Conservation (phyloP, 2,329 filamentous ascomycete species). For the Monosporascus sp. region DNA sequence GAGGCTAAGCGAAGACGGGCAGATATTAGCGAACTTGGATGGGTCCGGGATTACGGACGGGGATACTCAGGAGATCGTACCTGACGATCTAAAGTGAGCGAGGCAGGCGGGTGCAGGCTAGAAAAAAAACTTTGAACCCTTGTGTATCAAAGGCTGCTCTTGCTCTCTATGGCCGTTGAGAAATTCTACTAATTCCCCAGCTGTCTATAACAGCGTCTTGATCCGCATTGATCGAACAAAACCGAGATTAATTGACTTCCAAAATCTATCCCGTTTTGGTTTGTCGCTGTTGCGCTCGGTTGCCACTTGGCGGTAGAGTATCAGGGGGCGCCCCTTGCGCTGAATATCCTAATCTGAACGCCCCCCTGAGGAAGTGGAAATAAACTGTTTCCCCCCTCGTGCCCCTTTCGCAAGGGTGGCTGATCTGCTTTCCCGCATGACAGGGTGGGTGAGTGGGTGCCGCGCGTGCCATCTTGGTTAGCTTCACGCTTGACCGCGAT, state of each 20-base stretch:
- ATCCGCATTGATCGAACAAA: no score
- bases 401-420: not conserved
- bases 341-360: not conserved
- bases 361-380: not conserved
- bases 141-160: not conserved
- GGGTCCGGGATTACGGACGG: not conserved
- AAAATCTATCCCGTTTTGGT: not conserved
- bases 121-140: not conserved
- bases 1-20: not conserved
- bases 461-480: not conserved
- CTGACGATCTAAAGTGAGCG: not conserved
- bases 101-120: no score
- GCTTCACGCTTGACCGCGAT: not conserved
- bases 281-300: not conserved
- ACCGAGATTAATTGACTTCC: not conserved
- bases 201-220: not conserved
- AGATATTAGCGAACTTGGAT: not conserved
- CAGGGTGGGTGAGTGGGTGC: no score
- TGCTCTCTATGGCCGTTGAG: not conserved
- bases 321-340: not conserved
- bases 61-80: not conserved
- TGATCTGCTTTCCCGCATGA: not conserved
- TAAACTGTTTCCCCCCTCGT: not conserved
- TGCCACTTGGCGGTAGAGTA: not conserved
- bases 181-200: not conserved